These are phyloP conservation scores for Pycnococcus provasolii DNA, from an alignment of 139 green algal species.

Conservation along the genomic window DNA sequence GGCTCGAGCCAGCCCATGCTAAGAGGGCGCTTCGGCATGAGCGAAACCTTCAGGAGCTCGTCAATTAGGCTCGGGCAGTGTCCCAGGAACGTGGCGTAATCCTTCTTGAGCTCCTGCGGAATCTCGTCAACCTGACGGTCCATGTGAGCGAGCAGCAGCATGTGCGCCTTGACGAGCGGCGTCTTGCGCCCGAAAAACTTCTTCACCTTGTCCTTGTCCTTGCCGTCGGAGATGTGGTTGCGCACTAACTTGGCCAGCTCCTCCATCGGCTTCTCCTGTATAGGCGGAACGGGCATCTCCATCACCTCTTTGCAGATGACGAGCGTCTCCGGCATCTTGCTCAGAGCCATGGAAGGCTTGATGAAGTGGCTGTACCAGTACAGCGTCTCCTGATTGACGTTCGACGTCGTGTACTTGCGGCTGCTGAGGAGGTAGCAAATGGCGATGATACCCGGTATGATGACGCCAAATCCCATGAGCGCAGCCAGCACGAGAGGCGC, in stretches of 20 bases:
- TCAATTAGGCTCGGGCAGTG: slow-evolving; percentile 32
- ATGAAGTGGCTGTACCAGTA: slow-evolving; percentile 28
- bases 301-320: slow-evolving; percentile 33
- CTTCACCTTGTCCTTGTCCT: slow-evolving; percentile 11
- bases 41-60: slow-evolving; percentile 37
- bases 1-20: slow-evolving; percentile 28
- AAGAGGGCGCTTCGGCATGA: slow-evolving; percentile 2
- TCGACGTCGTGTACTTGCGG: slow-evolving; percentile 37
- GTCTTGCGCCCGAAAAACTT: slow-evolving; percentile 27
- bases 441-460: slow-evolving; percentile 31
- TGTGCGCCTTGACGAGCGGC: slow-evolving; percentile 30
- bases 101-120: slow-evolving; percentile 18
- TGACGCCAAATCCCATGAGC: slow-evolving; percentile 19
- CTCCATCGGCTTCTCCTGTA: slow-evolving; percentile 29
- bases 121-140: slow-evolving; percentile 15
- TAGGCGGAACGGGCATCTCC: slow-evolving; percentile 28
- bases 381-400: slow-evolving; percentile 31
- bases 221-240: slow-evolving; percentile 37
- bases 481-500: slow-evolving; percentile 27
- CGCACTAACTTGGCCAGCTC: slow-evolving; percentile 18
- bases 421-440: slow-evolving; percentile 25
- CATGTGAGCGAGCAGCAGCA: slow-evolving; percentile 36
- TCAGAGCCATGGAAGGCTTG: slow-evolving; percentile 31
- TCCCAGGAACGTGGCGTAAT: slow-evolving; percentile 27
- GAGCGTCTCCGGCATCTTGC: slow-evolving; percentile 33